Evolutionary conservation across 768 basidiomycete genomes (phyloP), one percentile per base, ranked within the genome.

Genomic region (Calvatia gigantea): DNA sequence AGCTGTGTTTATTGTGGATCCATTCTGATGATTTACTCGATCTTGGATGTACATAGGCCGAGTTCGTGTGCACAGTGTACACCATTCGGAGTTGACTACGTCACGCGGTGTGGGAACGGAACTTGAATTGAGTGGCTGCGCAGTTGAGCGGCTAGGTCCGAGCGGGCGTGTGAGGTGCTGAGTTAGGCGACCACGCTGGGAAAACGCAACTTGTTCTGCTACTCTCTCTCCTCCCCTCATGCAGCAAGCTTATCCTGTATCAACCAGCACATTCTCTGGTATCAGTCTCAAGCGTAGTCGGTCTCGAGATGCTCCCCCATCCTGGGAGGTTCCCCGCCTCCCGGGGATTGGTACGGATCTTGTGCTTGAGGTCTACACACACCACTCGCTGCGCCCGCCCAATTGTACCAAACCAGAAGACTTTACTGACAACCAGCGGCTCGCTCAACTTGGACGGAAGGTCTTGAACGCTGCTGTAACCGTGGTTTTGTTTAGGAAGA

Each of bases 331-430:
- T 63, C 60, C 87, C 82, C 42, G 75, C 72, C 61, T 69, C 25
- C 59, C 39, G n/a, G 57, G 68, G 54, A 64, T 71, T 81, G 46
- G 57, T 55, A 72, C 73, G 28, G 81, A 85, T 48, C 70, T 82
- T 33, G 71, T 84, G 60, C 77, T 90, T 50, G 80, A 86, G 61
- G 83, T 88, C 50, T 89, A 80, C 62, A 88, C 86, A 11, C 88
- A 91, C 65, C 76, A 69, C 61, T 86, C 86, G 17, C 73, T 90
- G 47, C 75, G 81, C 48, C 76, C 66, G 63, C 68, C 61, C 59
- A 60, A 61, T 35, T 70, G 60, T 14, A 48, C 55, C 21, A 68
- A 67, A 60, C 71, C 63, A 58, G 73, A 73, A 31, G 70, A 72
- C 25, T 78, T 75, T 64, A 71, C 70, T 59, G 83, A 86, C 65